These are phyloP conservation scores for Podospora bellae-mahoneyi DNA, from an alignment of 495 filamentous ascomycete genomes.

Conservation along the genomic window DNA sequence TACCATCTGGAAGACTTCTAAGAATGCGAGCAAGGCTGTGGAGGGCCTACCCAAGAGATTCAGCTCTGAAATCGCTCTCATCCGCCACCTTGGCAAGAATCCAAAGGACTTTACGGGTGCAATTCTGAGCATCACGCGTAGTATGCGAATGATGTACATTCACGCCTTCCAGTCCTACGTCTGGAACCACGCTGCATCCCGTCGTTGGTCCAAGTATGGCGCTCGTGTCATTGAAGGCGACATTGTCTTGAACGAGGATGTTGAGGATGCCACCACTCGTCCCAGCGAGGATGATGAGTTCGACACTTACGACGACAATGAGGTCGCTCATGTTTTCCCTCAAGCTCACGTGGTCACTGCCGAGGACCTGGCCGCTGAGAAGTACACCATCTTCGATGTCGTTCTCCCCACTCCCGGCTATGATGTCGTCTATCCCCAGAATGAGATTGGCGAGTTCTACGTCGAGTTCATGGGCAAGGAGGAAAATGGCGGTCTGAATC, in stretches of 20 bases:
- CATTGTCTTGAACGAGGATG: slow-evolving; percentile 57
- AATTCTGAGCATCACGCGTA: slow-evolving; percentile 68
- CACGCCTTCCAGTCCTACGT: slow-evolving; percentile 94
- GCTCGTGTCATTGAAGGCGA: slow-evolving; percentile 76
- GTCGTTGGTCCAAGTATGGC: slow-evolving; percentile 72
- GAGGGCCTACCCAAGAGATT: slow-evolving; percentile 74
- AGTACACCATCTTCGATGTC: slow-evolving; percentile 80
- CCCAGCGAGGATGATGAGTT: slow-evolving; percentile 55
- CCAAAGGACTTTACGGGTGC: slow-evolving; percentile 71
- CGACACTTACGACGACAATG: slow-evolving; percentile 21
- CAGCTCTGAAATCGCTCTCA: slow-evolving; percentile 71
- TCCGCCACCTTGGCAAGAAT: slow-evolving; percentile 59
- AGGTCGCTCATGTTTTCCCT: slow-evolving; percentile 59
- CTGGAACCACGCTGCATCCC: slow-evolving; percentile 81
- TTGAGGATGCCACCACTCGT: slow-evolving; percentile 32
- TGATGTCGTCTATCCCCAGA: slow-evolving; percentile 80
- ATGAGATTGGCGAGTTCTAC: slow-evolving; percentile 79
- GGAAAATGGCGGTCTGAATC: slow-evolving; percentile 72
- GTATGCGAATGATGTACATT: slow-evolving; percentile 86
- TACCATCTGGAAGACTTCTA: slow-evolving; percentile 60
- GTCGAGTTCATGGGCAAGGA: slow-evolving; percentile 74
- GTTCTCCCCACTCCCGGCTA: slow-evolving; percentile 94
- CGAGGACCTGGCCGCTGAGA: slow-evolving; percentile 73
- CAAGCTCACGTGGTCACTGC: slow-evolving; percentile 72
- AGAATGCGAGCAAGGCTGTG: slow-evolving; percentile 55